Evolutionary conservation across 345 rosid genomes (phyloP), one percentile per base, ranked within the genome.

Genomic region (Brassica rapa): DNA sequence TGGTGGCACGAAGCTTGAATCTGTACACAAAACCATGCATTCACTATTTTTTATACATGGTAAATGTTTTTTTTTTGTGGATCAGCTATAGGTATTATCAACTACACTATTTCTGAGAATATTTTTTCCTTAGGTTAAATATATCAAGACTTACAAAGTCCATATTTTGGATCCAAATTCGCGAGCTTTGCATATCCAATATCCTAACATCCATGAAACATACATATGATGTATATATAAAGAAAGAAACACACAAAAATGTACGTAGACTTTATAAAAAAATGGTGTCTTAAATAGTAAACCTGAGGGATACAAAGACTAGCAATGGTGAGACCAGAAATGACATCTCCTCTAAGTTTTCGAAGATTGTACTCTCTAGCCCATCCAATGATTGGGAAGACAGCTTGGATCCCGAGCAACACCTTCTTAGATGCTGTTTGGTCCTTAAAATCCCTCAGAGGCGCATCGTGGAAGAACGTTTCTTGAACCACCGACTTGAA

Each of bases 251-350:
- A 30, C 19, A 77, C 55, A 29, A 43, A 8, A 24, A 12, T 46
- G 5, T 71, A 55, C 49, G 59, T 71, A 3, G 12, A 71, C 11
- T 60, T 43, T 29, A 5, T 33, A 3, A 23, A 43, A 6, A n/a
- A 19, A 62, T 2, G 11, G 24, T 53, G 16, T 64, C 16, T 27
- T 77, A 5, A 35, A 29, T 56, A 29, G 27, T 37, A 12, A 80
- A 89, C 98, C 97, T 94, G 98, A 60, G 98, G 97, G 82, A 94
- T 89, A 84, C 98, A 92, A 72, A 94, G 97, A 83, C 97, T 94
- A 63, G 98, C 98, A 83, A 92, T 94, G 73, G 98, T 94, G 35
- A 94, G 89, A 35, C 98, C 98, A 2, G 97, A 80, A 4, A 92
- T 87, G 39, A 93, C n/a, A 77, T 94, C 98, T 5, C 99, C 97